Percentiles rank a stretch among this genome's conserved stretches.
phyloP scores from a whole-genome alignment of 2,329 filamentous ascomycete genomes.

The Xylaria sp. region DNA sequence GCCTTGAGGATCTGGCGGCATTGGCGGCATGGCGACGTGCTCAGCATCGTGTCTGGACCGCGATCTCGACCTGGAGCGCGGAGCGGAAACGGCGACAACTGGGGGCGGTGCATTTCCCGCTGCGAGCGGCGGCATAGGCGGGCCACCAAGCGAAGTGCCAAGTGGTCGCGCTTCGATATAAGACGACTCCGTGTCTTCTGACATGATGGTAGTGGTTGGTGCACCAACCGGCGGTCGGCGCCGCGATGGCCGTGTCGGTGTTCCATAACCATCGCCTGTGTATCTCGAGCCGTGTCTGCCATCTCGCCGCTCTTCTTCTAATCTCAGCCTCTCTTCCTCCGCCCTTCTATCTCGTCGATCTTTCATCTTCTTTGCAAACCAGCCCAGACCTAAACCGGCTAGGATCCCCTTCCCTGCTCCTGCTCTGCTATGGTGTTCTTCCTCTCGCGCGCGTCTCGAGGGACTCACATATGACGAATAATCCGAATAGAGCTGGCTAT shows the following conservation, averaged over 20 bases:
- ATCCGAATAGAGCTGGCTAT: slow-evolving; percentile 65
- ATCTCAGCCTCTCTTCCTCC: slow-evolving; percentile 61
- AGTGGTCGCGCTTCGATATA: slow-evolving; percentile 55
- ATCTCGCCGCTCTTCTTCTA: slow-evolving; percentile 64
- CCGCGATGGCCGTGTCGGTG: slow-evolving; percentile 55
- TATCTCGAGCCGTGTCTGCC: slow-evolving; percentile 72
- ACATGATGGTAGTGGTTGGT: slow-evolving; percentile 47
- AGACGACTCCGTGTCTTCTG: slow-evolving; percentile 52
- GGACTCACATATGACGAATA: slow-evolving; percentile 72
- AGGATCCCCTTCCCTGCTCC: slow-evolving; percentile 68
- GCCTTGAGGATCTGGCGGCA: slow-evolving; percentile 65
- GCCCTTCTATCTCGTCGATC: slow-evolving; percentile 63
- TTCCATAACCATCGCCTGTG: slow-evolving; percentile 73
- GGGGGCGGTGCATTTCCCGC: slow-evolving; percentile 40
- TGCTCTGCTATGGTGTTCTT: slow-evolving; percentile 57
- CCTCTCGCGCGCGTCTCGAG: slow-evolving; percentile 65
- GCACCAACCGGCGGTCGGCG: slow-evolving; percentile 47
- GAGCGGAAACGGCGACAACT: slow-evolving; percentile 37
- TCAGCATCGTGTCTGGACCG: slow-evolving; percentile 55
- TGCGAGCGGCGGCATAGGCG: slow-evolving; percentile 55
- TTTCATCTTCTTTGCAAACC: slow-evolving; percentile 73
- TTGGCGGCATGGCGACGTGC: slow-evolving; percentile 60
- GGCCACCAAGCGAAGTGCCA: slow-evolving; percentile 48
- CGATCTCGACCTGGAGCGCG: slow-evolving; percentile 50
- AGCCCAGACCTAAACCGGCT: slow-evolving; percentile 73